Evolutionary conservation across 2,329 filamentous ascomycete genomes (phyloP), one percentile per base, ranked within the genome.

Genomic region (Claviceps quebecensis): DNA sequence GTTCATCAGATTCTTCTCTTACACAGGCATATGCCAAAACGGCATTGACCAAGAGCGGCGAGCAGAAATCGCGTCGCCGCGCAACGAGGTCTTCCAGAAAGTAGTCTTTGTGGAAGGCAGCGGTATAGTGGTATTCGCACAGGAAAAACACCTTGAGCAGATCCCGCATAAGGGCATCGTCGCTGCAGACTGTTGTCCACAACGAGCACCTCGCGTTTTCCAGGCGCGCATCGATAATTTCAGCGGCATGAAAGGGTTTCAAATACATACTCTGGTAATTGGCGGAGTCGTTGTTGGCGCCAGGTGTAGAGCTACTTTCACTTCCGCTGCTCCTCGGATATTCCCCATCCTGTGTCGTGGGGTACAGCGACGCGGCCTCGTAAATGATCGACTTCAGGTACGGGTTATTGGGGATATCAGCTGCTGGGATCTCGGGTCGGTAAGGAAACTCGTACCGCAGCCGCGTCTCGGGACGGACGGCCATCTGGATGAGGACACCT

Each of bases 371-470:
- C 1, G 57, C 43, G 4, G 51, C 45, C 44, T 66, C 60, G 26
- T 61, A 64, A 2, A 67, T 11, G 3, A 60, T 11, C 4, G 63
- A 61, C 0, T 55, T 29, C 0, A 65, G 46, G 34, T 67, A 66
- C 0, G 59, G 58, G 17, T 60, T 66, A 23, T 61, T 37, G 1
- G 41, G 16, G 17, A 52, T 26, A 16, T 49, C 48, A 2, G 45
- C 45, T 4, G 38, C 47, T 0, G 59, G 61, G 58, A 65, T 61
- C 5, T 57, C 48, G 1, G 54, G 16, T 4, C 48, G 41, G 45
- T 69, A 69, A 0, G 68, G 69, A 38, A 72, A 69, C 45, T 66
- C 63, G 43, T 69, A 72, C 41, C 67, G 67, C 19, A 63, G 61
- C 1, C 66, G 58, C 1, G 66, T 60, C 54, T 72, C 68, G 4